Evolutionary conservation across 23 red algal genomes (phyloP).

Genomic region (Gracilaria vermiculophylla): DNA sequence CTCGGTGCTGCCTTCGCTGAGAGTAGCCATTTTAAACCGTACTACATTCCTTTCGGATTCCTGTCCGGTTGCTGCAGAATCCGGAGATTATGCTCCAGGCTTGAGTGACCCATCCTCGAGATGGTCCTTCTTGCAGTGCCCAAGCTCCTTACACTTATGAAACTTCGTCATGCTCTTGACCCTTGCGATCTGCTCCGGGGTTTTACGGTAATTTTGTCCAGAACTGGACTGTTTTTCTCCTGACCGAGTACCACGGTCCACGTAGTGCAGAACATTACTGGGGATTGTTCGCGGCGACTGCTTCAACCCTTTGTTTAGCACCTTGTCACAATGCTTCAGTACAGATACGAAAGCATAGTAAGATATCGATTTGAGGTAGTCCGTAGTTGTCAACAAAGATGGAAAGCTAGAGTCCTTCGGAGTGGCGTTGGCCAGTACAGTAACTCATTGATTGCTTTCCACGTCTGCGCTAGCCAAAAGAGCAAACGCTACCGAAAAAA

Average conservation of each 20-base stretch:
- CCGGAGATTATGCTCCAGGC: neutral
- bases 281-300: neutral
- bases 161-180: neutral
- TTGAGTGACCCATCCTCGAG: neutral
- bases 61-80: neutral
- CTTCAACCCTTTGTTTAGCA: neutral
- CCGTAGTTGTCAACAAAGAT: neutral
- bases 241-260: neutral
- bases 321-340: neutral
- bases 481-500: neutral
- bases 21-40: neutral
- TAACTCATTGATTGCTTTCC: neutral
- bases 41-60: neutral
- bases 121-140: neutral
- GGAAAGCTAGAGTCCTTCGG: neutral
- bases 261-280: too few relatives aligned
- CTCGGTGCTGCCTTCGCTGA: neutral
- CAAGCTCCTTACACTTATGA: neutral
- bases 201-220: too few relatives aligned
- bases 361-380: conserved; percentile 1
- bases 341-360: neutral
- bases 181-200: neutral
- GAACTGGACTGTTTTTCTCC: neutral
- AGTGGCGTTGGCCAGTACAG: neutral
- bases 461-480: neutral